phyloP scores from a whole-genome alignment of 2,329 filamentous ascomycete genomes.

The Pseudogymnoascus sp. region DNA sequence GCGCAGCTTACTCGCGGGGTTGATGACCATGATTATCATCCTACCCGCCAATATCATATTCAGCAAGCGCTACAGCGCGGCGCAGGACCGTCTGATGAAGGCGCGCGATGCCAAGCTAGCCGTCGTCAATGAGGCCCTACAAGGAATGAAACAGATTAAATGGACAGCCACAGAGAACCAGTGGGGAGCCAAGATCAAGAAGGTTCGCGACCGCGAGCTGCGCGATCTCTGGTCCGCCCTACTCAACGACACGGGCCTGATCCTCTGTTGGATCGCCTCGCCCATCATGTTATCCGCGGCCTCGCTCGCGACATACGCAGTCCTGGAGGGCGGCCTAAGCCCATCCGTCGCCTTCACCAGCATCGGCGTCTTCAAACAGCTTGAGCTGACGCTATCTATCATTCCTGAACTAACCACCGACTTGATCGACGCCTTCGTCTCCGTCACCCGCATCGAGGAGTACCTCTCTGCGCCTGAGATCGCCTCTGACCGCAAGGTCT shows the following conservation, averaged over 20 bases:
- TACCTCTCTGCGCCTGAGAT: constrained; percentile 63
- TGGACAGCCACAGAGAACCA: constrained; percentile 68
- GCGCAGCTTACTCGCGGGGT: constrained; percentile 56
- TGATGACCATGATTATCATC: constrained; percentile 53
- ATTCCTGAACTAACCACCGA: constrained; percentile 67
- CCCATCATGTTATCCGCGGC: constrained; percentile 66
- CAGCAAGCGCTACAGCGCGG: constrained; percentile 53
- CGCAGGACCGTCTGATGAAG: constrained; percentile 66
- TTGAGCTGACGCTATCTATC: constrained; percentile 62
- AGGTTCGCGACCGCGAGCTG: constrained; percentile 58
- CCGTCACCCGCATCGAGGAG: constrained; percentile 59
- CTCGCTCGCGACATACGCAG: constrained; percentile 59
- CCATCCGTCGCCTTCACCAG: constrained; percentile 74
- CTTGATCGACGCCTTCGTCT: constrained; percentile 64
- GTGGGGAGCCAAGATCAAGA: constrained; percentile 63
- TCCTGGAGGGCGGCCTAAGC: constrained; percentile 51
- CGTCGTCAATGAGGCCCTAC: constrained; percentile 66
- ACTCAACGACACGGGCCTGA: constrained; percentile 50
- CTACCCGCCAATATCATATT: constrained; percentile 61
- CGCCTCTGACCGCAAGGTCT: constrained; percentile 41
- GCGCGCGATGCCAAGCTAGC: constrained; percentile 66
- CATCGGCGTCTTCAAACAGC: constrained; percentile 62
- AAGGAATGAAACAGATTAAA: constrained; percentile 78
- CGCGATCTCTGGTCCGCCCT: constrained; percentile 58
- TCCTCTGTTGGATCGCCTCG: constrained; percentile 63